phyloP scores from a whole-genome alignment of 2,329 filamentous ascomycete species.

The Scedosporium dehoogii region DNA sequence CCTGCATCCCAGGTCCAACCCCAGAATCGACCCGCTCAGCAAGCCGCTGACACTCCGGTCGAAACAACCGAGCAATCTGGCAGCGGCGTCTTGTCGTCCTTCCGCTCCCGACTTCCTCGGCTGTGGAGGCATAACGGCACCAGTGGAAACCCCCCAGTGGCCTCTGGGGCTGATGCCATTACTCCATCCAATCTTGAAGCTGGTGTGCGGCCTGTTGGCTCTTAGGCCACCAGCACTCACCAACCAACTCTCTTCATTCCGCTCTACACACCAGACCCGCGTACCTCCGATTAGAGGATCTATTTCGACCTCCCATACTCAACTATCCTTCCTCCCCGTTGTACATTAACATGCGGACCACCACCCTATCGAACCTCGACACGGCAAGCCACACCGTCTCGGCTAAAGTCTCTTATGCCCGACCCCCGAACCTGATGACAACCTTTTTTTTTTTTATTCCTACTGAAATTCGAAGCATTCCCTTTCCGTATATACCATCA shows the following conservation, averaged over 20 bases:
- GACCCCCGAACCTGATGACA: not conserved
- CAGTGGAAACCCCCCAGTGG: not conserved
- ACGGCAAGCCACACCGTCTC: no score
- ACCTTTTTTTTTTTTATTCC: not conserved
- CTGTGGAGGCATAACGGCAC: not conserved
- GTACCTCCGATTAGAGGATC: no score
- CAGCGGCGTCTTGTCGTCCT: constrained; percentile 5
- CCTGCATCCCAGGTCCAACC: not conserved
- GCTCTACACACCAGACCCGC: no score
- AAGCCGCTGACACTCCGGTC: not conserved
- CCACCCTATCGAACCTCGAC: no score
- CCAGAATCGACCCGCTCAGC: not conserved
- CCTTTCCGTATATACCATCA: constrained; percentile 12
- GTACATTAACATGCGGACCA: no score
- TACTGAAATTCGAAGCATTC: not conserved
- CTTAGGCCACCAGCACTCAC: no score
- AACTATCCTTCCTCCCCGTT: no score
- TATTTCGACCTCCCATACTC: no score
- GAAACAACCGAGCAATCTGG: not conserved
- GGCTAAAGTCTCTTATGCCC: not conserved
- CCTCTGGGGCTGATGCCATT: constrained; percentile 16
- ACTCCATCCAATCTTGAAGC: constrained; percentile 40
- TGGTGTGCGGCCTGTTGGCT: constrained; percentile 20
- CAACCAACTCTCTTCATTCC: no score
- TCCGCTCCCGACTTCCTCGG: not conserved